Evolutionary conservation across 202 grass and related monocot species (phyloP).

Genomic region (Schoenoplectus tabernaemontani): DNA sequence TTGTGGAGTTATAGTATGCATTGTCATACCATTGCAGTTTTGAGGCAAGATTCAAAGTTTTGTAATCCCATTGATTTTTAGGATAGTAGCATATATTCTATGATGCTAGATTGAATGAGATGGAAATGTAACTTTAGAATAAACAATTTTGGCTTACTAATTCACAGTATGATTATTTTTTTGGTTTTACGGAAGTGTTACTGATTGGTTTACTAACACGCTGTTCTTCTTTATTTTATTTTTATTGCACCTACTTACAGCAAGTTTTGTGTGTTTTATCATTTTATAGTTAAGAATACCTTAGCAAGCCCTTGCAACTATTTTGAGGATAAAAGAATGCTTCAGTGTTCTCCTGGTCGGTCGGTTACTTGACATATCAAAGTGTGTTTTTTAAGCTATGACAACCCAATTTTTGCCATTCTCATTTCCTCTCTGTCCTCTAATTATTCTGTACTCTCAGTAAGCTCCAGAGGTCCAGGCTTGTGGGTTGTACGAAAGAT

Average conservation of each 20-base stretch:
- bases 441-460: too few species aligned
- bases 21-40: not conserved
- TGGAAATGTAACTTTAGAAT: not conserved
- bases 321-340: too few species aligned
- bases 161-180: not conserved
- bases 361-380: too few species aligned
- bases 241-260: not conserved
- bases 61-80: not conserved
- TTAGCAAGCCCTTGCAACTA: too few species aligned
- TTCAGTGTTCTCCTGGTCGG: too few species aligned
- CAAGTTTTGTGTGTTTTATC: not conserved
- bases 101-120: not conserved
- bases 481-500: too few species aligned
- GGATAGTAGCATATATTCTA: not conserved
- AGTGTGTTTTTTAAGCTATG: too few species aligned
- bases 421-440: too few species aligned
- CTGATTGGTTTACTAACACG: not conserved
- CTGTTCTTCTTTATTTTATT: not conserved
- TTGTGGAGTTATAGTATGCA: not conserved
- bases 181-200: not conserved
- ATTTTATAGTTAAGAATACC: not conserved
- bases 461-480: too few species aligned
- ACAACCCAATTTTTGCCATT: too few species aligned
- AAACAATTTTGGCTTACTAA: constrained; percentile 2
- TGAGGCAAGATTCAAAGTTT: not conserved